Base-by-base conservation (phyloP, 2,329 filamentous ascomycete species). In the Venturia effusa region DNA sequence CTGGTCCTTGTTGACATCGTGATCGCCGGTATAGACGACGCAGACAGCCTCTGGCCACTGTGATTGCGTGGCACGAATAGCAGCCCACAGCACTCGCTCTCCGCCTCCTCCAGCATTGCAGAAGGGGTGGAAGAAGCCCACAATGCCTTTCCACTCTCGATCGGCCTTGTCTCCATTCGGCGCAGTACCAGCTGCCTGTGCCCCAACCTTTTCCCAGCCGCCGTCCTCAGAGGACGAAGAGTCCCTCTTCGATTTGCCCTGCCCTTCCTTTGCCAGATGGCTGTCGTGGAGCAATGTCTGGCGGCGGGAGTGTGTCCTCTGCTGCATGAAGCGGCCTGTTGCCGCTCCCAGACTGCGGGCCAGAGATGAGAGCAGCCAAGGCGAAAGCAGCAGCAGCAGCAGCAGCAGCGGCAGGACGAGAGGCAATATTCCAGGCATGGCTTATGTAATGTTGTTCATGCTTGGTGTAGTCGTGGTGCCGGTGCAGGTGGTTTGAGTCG, bases 91-190 rank as follows among this genome's bases (percentile, higher is more conserved):
- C 54, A 99, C 94, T 74, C 94, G 83, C 77, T 99, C 94, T 67
- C 94, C 94, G 66, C 94, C 94, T 34, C 94, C 94, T 64, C 94
- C 94, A 61, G 94, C 94, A 78, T 99, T 97, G 76, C 94, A 97
- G 75, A 97, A 99, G 1, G 94, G 94, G 75, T 99, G 94, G 73
- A 99, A 96, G 81, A 99, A 97, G 59, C 91, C 94, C 67, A 97
- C 85, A 62, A 97, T 86, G 39, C 92, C 92, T 66, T 87, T 81
- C 89, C 90, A 97, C 57, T 88, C 81, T 68, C 82, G 79, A 65
- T 82, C 79, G 17, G 34, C n/a, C 37, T 72, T 74, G 32, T 73
- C 75, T 57, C 74, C 79, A 67, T 78, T 80, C 59, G 74, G 72
- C 30, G 77, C 76, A 59, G 73, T 76, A 45, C 77, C 78, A 71